These are phyloP conservation scores for Boletales sp. DNA, from an alignment of 768 basidiomycete genomes.

Conservation along the genomic window DNA sequence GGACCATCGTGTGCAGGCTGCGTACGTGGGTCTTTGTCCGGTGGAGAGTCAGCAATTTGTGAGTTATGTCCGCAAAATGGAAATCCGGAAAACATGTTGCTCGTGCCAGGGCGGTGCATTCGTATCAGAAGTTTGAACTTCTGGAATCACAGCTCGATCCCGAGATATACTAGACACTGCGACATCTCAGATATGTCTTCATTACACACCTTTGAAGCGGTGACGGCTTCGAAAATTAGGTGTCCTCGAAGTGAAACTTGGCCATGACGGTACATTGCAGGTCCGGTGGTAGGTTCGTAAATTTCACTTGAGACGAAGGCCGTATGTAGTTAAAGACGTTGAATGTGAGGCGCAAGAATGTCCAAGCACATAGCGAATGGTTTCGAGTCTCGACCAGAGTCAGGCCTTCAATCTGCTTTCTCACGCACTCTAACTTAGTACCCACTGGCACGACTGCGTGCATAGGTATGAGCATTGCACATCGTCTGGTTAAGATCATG, in stretches of 20 bases:
- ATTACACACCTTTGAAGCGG: background rate
- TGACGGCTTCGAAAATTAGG: background rate
- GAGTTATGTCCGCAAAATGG: slow-evolving; percentile 5
- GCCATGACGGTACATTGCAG: no score
- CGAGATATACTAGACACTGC: background rate
- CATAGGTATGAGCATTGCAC: no score
- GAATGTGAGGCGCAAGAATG: no score
- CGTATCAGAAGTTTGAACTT: background rate
- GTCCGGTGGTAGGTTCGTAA: background rate
- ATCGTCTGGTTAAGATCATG: no score
- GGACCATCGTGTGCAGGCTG: no score
- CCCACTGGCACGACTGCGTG: no score
- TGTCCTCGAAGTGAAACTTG: no score
- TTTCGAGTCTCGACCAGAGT: no score
- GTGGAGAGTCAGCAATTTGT: background rate
- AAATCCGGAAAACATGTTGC: background rate
- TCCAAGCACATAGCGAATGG: no score
- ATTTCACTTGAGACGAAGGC: background rate
- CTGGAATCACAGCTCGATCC: background rate
- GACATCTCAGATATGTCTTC: background rate
- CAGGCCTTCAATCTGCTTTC: no score
- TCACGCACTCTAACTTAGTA: no score
- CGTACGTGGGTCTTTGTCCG: background rate
- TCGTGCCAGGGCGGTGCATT: background rate
- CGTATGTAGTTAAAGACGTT: no score